phyloP scores from a whole-genome alignment of 106 monocot genomes.

The Apostasia ramifera region DNA sequence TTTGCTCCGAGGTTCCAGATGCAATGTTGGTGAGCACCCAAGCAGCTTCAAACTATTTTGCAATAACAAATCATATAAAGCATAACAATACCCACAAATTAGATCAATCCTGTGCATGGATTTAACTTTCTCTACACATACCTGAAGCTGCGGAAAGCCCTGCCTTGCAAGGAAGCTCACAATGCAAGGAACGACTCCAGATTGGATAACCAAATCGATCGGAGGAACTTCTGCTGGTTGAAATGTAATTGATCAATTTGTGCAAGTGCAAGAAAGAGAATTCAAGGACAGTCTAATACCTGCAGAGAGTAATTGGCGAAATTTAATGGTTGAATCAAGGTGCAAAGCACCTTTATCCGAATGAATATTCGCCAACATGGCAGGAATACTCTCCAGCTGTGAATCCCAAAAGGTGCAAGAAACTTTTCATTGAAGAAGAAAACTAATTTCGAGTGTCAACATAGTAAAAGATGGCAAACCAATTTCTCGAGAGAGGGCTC shows the following conservation, averaged over 20 bases:
- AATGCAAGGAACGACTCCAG: no score
- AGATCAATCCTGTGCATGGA: no score
- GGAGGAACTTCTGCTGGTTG: not conserved
- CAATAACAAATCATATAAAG: no score
- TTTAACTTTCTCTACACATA: no score
- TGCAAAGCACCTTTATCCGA: constrained; percentile 27
- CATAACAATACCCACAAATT: no score
- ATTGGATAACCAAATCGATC: no score
- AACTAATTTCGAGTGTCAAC: not conserved
- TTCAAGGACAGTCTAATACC: constrained; percentile 9
- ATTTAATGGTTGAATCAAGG: constrained; percentile 27
- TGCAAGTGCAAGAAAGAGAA: no score
- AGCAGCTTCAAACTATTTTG: constrained; percentile 12
- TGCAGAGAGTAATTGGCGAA: constrained; percentile 33
- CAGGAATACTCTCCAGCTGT: constrained; percentile 37
- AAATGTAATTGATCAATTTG: no score
- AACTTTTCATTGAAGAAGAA: not conserved
- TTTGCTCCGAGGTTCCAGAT: constrained; percentile 19
- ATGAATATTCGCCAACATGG: constrained; percentile 28
- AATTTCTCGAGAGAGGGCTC: not conserved
- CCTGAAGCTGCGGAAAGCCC: no score
- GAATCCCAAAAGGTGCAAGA: not conserved
- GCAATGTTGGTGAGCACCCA: constrained; percentile 22
- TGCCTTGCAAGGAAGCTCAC: not conserved
- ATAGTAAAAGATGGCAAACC: not conserved